Conservation (phyloP, 345 rosid genomes). For the Luvunga scandens region DNA sequence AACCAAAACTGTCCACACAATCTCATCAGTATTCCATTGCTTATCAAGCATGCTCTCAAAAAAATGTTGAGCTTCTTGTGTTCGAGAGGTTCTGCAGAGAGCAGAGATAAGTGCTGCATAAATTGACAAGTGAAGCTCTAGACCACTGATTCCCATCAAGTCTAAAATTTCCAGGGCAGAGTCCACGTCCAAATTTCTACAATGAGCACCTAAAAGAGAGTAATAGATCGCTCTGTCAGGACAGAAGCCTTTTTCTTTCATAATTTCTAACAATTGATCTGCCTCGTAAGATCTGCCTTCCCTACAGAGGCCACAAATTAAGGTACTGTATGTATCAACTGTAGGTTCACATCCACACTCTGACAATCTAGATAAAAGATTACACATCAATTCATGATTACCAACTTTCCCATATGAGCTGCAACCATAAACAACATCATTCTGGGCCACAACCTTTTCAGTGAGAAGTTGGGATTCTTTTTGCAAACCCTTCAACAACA, state of each 20-base stretch:
- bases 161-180: slow-evolving; percentile 40
- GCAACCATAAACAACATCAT: slow-evolving; percentile 30
- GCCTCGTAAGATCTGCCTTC: slow-evolving; percentile 49
- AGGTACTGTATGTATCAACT: slow-evolving; percentile 31
- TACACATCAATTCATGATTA: slow-evolving; percentile 26
- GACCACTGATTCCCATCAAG: slow-evolving; percentile 23
- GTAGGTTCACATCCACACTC: slow-evolving; percentile 48
- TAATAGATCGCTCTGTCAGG: slow-evolving; percentile 36
- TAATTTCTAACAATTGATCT: slow-evolving; percentile 39
- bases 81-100: slow-evolving; percentile 36
- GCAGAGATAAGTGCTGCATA: slow-evolving; percentile 50
- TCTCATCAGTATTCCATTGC: slow-evolving; percentile 45
- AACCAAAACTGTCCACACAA: slow-evolving; percentile 61
- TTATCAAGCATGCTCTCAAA: slow-evolving; percentile 44
- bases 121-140: slow-evolving; percentile 28
- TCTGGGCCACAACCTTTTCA: slow-evolving; percentile 39
- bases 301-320: slow-evolving; percentile 50
- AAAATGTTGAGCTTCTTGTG: slow-evolving; percentile 42
- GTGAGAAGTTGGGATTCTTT: slow-evolving; percentile 37
- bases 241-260: slow-evolving; percentile 48
- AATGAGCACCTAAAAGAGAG: slow-evolving; percentile 43
- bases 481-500: slow-evolving; percentile 53
- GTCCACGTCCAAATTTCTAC: slow-evolving; percentile 54
- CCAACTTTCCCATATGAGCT: slow-evolving; percentile 26
- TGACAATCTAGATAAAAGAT: slow-evolving; percentile 45